phyloP scores from a whole-genome alignment of 225 moss, liverwort and hornwort genomes.

The Straminergon stramineum region DNA sequence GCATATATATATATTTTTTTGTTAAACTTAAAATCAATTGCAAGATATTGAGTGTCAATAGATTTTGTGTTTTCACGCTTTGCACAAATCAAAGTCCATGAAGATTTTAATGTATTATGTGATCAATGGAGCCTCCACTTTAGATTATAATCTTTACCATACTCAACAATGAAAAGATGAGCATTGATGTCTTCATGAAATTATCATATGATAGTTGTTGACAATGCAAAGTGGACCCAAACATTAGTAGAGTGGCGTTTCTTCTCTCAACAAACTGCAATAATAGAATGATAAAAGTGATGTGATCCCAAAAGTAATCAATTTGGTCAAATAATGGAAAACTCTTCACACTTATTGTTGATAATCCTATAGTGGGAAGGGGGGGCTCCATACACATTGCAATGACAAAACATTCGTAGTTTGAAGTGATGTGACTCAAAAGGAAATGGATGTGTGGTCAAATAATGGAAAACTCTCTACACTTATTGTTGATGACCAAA shows the following conservation, averaged over 20 bases:
- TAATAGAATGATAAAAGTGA: not conserved
- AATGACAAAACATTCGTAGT: too few species aligned
- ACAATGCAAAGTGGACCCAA: not conserved
- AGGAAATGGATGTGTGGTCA: too few species aligned
- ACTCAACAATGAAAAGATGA: not conserved
- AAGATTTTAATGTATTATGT: not conserved
- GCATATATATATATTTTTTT: not conserved
- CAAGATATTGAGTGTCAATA: not conserved
- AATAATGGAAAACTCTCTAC: not conserved
- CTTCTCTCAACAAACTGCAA: not conserved
- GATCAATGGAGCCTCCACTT: not conserved
- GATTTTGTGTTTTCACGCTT: not conserved
- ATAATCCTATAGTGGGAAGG: not conserved
- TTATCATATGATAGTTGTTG: too few species aligned
- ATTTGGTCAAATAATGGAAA: not conserved
- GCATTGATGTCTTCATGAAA: not conserved
- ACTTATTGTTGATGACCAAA: not conserved
- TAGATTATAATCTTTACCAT: not conserved
- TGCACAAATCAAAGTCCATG: not conserved
- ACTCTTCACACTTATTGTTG: not conserved
- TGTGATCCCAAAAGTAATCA: not conserved
- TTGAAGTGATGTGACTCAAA: too few species aligned
- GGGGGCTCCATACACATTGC: too few species aligned
- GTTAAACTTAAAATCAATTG: not conserved
- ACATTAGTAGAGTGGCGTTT: not conserved